Evolutionary conservation across 192 early-diverging fungal genomes (phyloP), one percentile per base, ranked within the genome.

Genomic region (Lobulomyces angularis): DNA sequence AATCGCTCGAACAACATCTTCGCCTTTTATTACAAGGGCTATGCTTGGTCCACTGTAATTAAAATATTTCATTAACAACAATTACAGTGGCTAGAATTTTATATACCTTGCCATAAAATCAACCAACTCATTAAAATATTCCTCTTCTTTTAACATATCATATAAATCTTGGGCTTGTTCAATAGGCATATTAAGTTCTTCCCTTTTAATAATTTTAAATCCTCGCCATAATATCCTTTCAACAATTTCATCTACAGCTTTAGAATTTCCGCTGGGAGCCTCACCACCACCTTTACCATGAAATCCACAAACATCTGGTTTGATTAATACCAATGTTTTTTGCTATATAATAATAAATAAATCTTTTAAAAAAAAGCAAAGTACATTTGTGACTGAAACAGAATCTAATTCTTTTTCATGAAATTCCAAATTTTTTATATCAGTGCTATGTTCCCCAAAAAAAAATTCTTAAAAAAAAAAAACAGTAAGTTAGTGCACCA

Each of bases 291-390:
- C n/a, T n/a, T n/a, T n/a, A n/a, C n/a, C n/a, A n/a, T n/a, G n/a
- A n/a, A n/a, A n/a, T n/a, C n/a, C n/a, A n/a, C n/a, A n/a, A 16
- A 35, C 55, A 23, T 75, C 57, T 16, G 68, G 65, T 40, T 75
- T 75, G 34, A 75, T 66, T 43, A 75, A 48, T 5, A 58, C 67
- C 6, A 75, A 30, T 3, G 72, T 71, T 23, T 68, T 71, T 46
- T 69, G 11, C n/a, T 9, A 12, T 12, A 30, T 32, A 12, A 12
- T 39, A 11, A 12, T 39, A 30, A 39, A 12, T 30, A n/a, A n/a
- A n/a, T n/a, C n/a, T n/a, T n/a, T n/a, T n/a, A n/a, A n/a, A n/a
- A n/a, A n/a, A n/a, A n/a, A n/a, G n/a, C n/a, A n/a, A n/a, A n/a
- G n/a, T n/a, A n/a, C n/a, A n/a, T n/a, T n/a, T n/a, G n/a, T n/a